phyloP scores from a whole-genome alignment of 2,329 filamentous ascomycete species.

The Colletotrichum siamense region DNA sequence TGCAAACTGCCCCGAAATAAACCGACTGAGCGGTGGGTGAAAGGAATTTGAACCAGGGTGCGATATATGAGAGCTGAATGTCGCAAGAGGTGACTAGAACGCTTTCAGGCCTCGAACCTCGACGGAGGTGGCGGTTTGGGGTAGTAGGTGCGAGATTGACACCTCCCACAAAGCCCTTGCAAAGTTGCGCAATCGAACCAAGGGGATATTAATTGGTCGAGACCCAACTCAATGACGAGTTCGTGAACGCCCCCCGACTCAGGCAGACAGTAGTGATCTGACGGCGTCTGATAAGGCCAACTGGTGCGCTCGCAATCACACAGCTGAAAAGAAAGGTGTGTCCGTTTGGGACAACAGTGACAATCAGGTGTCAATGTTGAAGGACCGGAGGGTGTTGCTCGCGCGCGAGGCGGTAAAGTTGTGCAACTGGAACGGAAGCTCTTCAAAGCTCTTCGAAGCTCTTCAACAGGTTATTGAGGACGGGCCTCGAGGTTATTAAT shows the following conservation, averaged over 20 bases:
- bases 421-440: not conserved
- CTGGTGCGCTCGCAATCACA: not conserved
- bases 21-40: not conserved
- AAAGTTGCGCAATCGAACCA: constrained; percentile 18
- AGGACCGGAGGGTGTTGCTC: not conserved
- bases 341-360: not conserved
- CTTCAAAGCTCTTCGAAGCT: constrained; percentile 5
- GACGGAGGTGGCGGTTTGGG: constrained; percentile 10
- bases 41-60: not conserved
- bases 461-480: not conserved
- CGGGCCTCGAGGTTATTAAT: constrained; percentile 10
- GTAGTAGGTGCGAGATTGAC: constrained; percentile 14
- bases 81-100: constrained; percentile 11
- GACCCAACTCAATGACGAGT: not conserved
- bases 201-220: constrained; percentile 3
- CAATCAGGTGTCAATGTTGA: not conserved
- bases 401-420: not conserved
- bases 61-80: constrained; percentile 1
- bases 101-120: constrained; percentile 1
- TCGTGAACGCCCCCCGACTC: not conserved
- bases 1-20: not conserved
- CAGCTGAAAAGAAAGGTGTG: not conserved
- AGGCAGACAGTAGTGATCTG: not conserved
- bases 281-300: not conserved
- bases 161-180: constrained; percentile 3